These are phyloP conservation scores for Mucor piriformis DNA, from an alignment of 371 early-diverging fungal species.

Conservation along the genomic window DNA sequence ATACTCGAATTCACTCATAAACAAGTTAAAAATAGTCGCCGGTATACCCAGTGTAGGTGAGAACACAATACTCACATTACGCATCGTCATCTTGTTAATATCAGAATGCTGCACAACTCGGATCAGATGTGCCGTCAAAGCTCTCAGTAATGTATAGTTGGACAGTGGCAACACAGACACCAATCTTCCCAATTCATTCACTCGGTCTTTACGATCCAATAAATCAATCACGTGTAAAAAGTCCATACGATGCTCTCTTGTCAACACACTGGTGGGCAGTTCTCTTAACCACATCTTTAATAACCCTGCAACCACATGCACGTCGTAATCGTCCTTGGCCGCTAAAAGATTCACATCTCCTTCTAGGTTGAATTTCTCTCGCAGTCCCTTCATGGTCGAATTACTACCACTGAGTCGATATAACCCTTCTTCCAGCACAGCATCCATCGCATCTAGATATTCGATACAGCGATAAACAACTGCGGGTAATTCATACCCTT, in stretches of 20 bases:
- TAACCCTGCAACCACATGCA: constrained; percentile 85
- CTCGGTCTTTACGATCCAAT: constrained; percentile 61
- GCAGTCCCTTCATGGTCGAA: constrained; percentile 58
- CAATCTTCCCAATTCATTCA: constrained; percentile 61
- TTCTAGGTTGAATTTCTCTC: constrained; percentile 67
- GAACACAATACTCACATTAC: constrained; percentile 78
- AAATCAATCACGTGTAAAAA: constrained; percentile 73
- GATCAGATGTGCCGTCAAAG: constrained; percentile 67
- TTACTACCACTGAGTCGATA: constrained; percentile 77
- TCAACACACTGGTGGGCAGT: constrained; percentile 76
- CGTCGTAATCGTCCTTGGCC: constrained; percentile 63
- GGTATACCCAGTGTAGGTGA: constrained; percentile 74
- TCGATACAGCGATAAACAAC: constrained; percentile 85
- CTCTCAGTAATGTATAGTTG: constrained; percentile 66
- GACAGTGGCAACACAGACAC: constrained; percentile 59
- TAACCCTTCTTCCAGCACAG: constrained; percentile 77
- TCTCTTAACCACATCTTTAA: constrained; percentile 85
- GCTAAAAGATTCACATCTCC: constrained; percentile 67
- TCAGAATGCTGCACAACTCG: constrained; percentile 63
- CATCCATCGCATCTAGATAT: constrained; percentile 75
- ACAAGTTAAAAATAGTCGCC: constrained; percentile 67
- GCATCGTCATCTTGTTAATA: constrained; percentile 74
- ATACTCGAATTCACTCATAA: constrained; percentile 71
- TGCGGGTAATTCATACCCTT: constrained; percentile 61
- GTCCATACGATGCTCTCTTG: constrained; percentile 65